These are phyloP conservation scores for Polyporus tsugae DNA, from an alignment of 1,284 basidiomycete genomes.

Conservation along the genomic window DNA sequence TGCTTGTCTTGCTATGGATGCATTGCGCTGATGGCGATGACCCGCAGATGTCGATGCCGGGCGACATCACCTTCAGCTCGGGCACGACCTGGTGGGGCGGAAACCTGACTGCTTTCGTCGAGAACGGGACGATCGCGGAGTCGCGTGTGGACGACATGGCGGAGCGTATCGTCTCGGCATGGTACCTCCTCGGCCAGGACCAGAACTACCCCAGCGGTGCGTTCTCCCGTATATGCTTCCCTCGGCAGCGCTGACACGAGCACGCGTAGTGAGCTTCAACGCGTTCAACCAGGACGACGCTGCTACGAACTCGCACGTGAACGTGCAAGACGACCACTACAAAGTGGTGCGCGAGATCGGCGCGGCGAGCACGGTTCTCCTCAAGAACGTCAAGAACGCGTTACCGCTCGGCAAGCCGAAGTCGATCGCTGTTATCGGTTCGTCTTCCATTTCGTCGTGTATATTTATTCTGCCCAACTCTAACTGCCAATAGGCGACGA, in stretches of 20 bases:
- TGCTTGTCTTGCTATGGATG: not conserved
- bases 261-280: constrained; percentile 60
- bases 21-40: not conserved
- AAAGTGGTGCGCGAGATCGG: constrained; percentile 79
- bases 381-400: constrained; percentile 78
- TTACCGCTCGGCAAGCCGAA: constrained; percentile 73
- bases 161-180: constrained; percentile 67
- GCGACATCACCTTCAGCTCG: constrained; percentile 64
- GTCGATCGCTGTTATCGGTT: constrained; percentile 65
- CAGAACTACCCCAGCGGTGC: constrained; percentile 57
- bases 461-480: not conserved
- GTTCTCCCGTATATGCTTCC: not conserved
- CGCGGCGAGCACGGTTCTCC: constrained; percentile 77
- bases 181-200: constrained; percentile 74
- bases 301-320: constrained; percentile 68
- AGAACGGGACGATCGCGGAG: constrained; percentile 72
- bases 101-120: constrained; percentile 73
- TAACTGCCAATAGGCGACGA: constrained; percentile 47
- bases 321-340: constrained; percentile 82
- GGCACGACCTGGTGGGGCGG: constrained; percentile 64
- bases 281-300: constrained; percentile 62
- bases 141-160: constrained; percentile 76
- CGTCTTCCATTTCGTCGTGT: constrained; percentile 11
- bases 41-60: constrained; percentile 74
- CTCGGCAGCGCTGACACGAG: constrained; percentile 32